phyloP scores from a whole-genome alignment of 208 protist genomes.

The Porcisia deanei region DNA sequence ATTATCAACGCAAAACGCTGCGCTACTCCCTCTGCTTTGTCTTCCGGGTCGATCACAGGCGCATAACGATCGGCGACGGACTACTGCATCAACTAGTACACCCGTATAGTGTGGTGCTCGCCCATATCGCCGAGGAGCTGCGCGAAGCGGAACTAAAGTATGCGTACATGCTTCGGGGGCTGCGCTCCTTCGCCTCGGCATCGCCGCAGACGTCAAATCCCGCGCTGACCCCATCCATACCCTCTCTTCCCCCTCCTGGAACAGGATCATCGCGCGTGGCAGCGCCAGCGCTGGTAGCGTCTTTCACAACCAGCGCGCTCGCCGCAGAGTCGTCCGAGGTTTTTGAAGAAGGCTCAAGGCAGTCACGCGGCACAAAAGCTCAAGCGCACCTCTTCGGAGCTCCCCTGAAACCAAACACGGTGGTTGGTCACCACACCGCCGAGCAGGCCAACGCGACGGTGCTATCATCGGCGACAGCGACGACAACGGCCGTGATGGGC shows the following conservation, averaged over 20 bases:
- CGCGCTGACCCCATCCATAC: neutral
- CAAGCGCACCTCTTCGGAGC: neutral
- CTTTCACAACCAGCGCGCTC: neutral
- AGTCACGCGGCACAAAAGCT: neutral
- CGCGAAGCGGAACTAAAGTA: slow-evolving; percentile 70
- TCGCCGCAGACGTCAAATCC: neutral
- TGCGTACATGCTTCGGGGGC: slow-evolving; percentile 70
- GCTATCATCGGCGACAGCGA: neutral
- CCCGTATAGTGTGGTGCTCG: slow-evolving; percentile 74
- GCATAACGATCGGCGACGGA: slow-evolving; percentile 55
- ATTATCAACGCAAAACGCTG: slow-evolving; percentile 84
- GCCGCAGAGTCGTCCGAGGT: neutral
- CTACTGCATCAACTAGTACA: slow-evolving; percentile 57
- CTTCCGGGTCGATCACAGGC: slow-evolving; percentile 52
- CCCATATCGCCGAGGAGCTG: slow-evolving; percentile 77
- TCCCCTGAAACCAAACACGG: neutral
- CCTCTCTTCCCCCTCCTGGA: neutral
- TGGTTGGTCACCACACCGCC: neutral
- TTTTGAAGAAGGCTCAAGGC: neutral
- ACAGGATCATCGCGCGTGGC: neutral
- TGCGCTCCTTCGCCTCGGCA: slow-evolving; percentile 19
- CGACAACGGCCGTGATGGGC: neutral
- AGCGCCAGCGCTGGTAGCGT: neutral
- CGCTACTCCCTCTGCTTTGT: slow-evolving; percentile 84
- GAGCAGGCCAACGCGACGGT: neutral